A percentile compares a stretch with the other conserved stretches of the same genome.
Evolutionary conservation across 2,329 filamentous ascomycete genomes (phyloP).

Genomic region (Pseudocercospora musae): DNA sequence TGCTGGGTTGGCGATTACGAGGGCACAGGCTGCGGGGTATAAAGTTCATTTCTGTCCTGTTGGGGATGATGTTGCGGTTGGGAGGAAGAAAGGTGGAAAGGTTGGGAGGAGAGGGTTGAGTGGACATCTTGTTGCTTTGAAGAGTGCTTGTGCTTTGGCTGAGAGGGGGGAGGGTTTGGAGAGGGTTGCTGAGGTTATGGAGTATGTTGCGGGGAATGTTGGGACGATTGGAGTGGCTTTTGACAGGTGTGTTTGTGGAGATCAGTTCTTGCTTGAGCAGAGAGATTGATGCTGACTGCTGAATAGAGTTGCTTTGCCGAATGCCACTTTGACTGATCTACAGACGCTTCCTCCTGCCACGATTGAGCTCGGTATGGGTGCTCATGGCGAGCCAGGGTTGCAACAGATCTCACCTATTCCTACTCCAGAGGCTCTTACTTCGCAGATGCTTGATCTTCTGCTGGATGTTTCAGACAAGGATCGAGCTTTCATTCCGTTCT

Average conservation of each 20-base stretch:
- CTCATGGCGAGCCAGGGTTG: slow-evolving; percentile 64
- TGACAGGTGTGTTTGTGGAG: slow-evolving; percentile 29
- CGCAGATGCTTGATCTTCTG: slow-evolving; percentile 37
- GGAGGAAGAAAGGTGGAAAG: slow-evolving; percentile 52
- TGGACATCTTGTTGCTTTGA: slow-evolving; percentile 59
- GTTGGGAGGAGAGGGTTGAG: slow-evolving; percentile 62
- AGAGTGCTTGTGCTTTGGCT: slow-evolving; percentile 57
- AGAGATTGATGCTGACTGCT: not conserved
- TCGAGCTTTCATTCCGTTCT: slow-evolving; percentile 38
- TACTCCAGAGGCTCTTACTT: slow-evolving; percentile 32
- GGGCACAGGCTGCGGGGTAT: slow-evolving; percentile 54
- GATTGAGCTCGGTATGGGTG: slow-evolving; percentile 63
- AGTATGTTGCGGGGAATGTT: slow-evolving; percentile 37
- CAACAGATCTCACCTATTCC: slow-evolving; percentile 52
- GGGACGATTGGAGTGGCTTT: slow-evolving; percentile 38
- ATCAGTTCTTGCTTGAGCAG: not conserved
- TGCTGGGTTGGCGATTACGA: slow-evolving; percentile 59
- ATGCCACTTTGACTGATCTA: slow-evolving; percentile 58
- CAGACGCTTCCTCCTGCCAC: slow-evolving; percentile 53
- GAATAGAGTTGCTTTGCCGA: slow-evolving; percentile 37
- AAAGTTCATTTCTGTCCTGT: slow-evolving; percentile 58
- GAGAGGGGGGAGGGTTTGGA: slow-evolving; percentile 33
- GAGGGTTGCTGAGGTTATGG: slow-evolving; percentile 37
- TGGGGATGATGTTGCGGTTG: slow-evolving; percentile 64
- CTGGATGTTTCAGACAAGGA: slow-evolving; percentile 35